Evolutionary conservation across 257 asterid genomes (phyloP).

Genomic region (Penstemon barbatus): DNA sequence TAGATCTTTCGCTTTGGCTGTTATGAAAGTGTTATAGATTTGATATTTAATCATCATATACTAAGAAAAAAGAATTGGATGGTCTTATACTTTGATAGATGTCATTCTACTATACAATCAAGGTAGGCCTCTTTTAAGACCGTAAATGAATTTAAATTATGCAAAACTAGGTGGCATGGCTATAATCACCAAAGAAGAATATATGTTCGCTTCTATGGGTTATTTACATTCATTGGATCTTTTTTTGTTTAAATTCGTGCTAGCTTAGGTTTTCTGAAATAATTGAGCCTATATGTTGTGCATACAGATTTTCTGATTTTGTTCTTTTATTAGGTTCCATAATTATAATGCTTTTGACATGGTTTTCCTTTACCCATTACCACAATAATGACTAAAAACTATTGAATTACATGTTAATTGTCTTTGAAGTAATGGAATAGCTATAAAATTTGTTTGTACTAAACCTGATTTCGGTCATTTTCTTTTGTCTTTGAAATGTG

Average conservation of each 20-base stretch:
- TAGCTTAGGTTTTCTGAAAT: too few species aligned
- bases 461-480: neutral
- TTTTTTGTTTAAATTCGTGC: neutral
- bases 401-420: neutral
- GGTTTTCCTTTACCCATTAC: too few species aligned
- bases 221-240: neutral
- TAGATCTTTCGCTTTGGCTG: constrained; percentile 8
- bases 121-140: neutral
- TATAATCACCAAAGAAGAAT: neutral
- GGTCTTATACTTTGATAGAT: neutral
- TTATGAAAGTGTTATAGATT: neutral
- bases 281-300: too few species aligned
- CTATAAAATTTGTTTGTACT: constrained; percentile 2
- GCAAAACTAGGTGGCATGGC: too few species aligned
- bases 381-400: too few species aligned
- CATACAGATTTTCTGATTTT: too few species aligned
- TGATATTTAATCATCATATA: neutral
- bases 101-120: neutral
- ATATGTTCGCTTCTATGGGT: neutral
- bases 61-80: neutral
- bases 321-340: neutral
- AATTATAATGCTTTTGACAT: neutral
- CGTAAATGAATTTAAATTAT: neutral
- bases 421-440: neutral
- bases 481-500: constrained; percentile 10